A percentile compares a stretch with the other conserved stretches of the same genome.
Evolutionary conservation across 2,329 filamentous ascomycete genomes (phyloP).

Genomic region (Ascochyta koolunga): DNA sequence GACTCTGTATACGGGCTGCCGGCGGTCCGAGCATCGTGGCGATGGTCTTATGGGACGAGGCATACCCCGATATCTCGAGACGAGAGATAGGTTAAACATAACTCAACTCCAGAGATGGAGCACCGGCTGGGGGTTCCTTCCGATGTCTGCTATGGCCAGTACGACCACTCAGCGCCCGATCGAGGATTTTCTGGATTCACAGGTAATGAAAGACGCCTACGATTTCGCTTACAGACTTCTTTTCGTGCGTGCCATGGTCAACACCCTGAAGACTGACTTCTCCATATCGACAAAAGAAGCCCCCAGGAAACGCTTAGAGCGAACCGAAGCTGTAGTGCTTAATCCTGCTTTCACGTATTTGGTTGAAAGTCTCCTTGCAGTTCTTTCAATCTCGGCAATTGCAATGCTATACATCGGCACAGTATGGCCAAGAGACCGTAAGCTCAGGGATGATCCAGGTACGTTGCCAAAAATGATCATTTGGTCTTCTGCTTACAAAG

Average conservation of each 20-base stretch:
- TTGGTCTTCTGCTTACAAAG: slow-evolving; percentile 23
- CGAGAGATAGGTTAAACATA: background rate
- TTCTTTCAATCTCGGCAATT: slow-evolving; percentile 13
- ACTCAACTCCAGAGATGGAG: background rate
- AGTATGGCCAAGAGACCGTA: background rate
- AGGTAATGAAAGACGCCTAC: slow-evolving; percentile 40
- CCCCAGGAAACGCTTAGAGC: slow-evolving; percentile 23
- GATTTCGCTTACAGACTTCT: slow-evolving; percentile 50
- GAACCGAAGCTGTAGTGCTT: slow-evolving; percentile 42
- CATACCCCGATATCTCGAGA: too few species aligned
- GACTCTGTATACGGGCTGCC: too few species aligned
- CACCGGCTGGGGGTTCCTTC: background rate
- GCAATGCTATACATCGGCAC: slow-evolving; percentile 9
- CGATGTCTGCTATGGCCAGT: slow-evolving; percentile 48
- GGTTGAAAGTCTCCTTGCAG: slow-evolving; percentile 39
- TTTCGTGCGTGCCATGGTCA: slow-evolving; percentile 44
- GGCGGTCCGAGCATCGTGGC: too few species aligned
- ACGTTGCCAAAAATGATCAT: background rate
- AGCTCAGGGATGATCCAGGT: background rate
- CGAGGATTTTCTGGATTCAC: slow-evolving; percentile 41
- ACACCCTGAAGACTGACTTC: slow-evolving; percentile 29
- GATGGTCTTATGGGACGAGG: too few species aligned
- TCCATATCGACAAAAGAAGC: background rate
- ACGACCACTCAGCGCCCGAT: slow-evolving; percentile 13
- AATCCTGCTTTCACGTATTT: slow-evolving; percentile 47